phyloP scores from a whole-genome alignment of 352 stramenopile genomes.

The Aphanomyces stellatus region DNA sequence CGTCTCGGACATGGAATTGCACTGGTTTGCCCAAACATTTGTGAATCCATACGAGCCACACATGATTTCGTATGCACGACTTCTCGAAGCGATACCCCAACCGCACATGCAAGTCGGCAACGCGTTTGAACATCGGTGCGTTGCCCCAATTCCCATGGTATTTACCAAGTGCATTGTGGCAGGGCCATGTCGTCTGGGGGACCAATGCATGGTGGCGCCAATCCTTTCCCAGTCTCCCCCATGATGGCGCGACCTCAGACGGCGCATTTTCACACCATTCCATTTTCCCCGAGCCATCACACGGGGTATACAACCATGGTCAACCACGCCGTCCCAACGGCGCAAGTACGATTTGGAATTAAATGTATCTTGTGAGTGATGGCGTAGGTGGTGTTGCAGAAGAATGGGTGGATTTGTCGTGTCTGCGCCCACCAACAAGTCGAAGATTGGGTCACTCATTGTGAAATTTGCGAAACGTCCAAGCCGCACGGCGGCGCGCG shows the following conservation, averaged over 20 bases:
- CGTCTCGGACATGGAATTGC: background rate
- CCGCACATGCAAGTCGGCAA: background rate
- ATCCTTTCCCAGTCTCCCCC: background rate
- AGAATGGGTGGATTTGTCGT: slow-evolving; percentile 51
- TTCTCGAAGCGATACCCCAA: slow-evolving; percentile 36
- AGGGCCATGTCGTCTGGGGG: background rate
- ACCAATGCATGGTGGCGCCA: background rate
- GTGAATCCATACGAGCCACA: slow-evolving; percentile 41
- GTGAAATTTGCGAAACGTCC: slow-evolving; percentile 60
- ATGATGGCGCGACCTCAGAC: background rate
- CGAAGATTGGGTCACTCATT: slow-evolving; percentile 57
- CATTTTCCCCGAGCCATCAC: background rate
- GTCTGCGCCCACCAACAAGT: slow-evolving; percentile 61
- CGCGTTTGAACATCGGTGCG: too few species aligned
- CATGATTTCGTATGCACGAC: slow-evolving; percentile 41
- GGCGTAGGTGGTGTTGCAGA: slow-evolving; percentile 8
- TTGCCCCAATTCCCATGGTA: too few species aligned
- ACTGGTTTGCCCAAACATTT: slow-evolving; percentile 24
- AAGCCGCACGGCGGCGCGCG: slow-evolving; percentile 41
- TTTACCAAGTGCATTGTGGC: too few species aligned
- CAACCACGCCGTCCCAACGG: slow-evolving; percentile 10
- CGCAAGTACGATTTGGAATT: background rate
- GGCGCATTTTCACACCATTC: background rate
- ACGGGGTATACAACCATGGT: slow-evolving; percentile 14
- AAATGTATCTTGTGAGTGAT: background rate